phyloP scores from a whole-genome alignment of 495 filamentous ascomycete species.

The Penicillium mononematosum region DNA sequence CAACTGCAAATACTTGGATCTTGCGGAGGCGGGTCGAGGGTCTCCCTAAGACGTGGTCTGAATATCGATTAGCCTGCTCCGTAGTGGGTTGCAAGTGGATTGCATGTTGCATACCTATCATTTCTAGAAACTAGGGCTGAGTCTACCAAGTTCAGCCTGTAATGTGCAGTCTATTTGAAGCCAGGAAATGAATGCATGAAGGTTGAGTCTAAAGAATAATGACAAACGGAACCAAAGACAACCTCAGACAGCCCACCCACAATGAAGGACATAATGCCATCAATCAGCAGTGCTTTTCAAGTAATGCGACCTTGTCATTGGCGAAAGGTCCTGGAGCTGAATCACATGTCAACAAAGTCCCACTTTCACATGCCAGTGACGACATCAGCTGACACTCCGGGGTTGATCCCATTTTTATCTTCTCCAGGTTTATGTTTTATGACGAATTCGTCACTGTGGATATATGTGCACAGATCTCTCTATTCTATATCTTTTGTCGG shows the following conservation, averaged over 20 bases:
- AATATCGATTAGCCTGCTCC: neutral
- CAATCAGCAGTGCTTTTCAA: neutral
- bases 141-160: slow-evolving; percentile 2
- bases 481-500: slow-evolving; percentile 28
- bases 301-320: slow-evolving; percentile 1
- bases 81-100: neutral
- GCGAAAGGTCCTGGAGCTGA: neutral
- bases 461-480: neutral
- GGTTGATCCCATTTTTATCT: neutral
- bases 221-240: neutral
- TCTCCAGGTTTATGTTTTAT: neutral
- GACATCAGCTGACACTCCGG: slow-evolving; percentile 17
- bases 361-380: slow-evolving; percentile 33
- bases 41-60: slow-evolving; percentile 88
- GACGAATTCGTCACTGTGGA: no score
- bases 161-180: slow-evolving; percentile 2
- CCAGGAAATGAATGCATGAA: slow-evolving; percentile 1
- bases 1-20: slow-evolving; percentile 86
- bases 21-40: slow-evolving; percentile 89
- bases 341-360: slow-evolving; percentile 39
- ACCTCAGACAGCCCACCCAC: neutral
- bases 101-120: slow-evolving; percentile 34
- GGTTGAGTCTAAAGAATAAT: neutral
- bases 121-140: slow-evolving; percentile 12
- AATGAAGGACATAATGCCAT: slow-evolving; percentile 10